A percentile compares a stretch with the other conserved stretches of the same genome.
Evolutionary conservation across 2,329 filamentous ascomycete genomes (phyloP).

Genomic region (Calonectria montana): DNA sequence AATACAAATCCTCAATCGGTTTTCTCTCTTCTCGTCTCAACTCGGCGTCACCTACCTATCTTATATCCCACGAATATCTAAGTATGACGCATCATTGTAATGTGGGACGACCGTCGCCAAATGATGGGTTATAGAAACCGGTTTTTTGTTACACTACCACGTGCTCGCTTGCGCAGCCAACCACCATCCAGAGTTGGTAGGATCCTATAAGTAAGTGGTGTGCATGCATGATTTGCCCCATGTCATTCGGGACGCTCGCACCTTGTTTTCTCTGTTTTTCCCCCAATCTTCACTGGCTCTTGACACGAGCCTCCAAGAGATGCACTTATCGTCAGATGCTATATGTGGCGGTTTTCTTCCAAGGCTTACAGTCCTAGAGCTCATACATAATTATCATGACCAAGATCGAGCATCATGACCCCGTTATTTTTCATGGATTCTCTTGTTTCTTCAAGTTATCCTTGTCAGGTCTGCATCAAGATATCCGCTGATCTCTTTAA

Average conservation of each 20-base stretch:
- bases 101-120: background rate
- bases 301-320: background rate
- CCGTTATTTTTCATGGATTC: no score
- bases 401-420: no score
- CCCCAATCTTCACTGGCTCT: background rate
- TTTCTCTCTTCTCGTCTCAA: no score
- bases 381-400: no score
- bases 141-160: conserved; percentile 7
- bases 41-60: background rate
- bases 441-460: no score
- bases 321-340: background rate
- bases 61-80: background rate
- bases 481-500: no score
- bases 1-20: background rate
- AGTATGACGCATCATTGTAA: conserved; percentile 13
- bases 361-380: no score
- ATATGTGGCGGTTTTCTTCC: no score
- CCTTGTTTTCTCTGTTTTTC: background rate
- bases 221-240: background rate
- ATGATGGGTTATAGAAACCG: conserved; percentile 5
- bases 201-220: background rate
- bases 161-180: background rate
- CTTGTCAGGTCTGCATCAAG: no score
- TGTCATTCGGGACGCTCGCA: background rate
- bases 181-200: background rate